Conservation (phyloP, 176 grass and related monocot genomes). For the Ananas comosus region DNA sequence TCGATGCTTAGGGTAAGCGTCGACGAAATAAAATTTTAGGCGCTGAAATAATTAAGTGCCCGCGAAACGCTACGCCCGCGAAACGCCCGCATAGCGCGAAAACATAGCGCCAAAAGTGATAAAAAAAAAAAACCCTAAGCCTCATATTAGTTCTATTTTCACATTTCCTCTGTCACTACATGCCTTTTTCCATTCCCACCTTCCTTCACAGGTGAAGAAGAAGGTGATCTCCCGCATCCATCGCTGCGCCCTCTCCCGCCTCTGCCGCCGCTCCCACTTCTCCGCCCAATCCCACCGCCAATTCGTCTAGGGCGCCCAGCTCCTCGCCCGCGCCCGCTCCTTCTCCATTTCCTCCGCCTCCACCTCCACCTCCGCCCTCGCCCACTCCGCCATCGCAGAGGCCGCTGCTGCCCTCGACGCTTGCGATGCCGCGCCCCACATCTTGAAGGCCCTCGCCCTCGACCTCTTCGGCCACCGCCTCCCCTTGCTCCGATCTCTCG, state of each 20-base stretch:
- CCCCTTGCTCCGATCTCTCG: slow-evolving; percentile 49
- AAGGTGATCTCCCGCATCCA: slow-evolving; percentile 11
- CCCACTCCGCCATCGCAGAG: slow-evolving; percentile 48
- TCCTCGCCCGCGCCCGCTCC: slow-evolving; percentile 54
- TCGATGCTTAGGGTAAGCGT: too few species aligned
- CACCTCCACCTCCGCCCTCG: slow-evolving; percentile 9
- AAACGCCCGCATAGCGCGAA: too few species aligned
- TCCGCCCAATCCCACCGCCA: slow-evolving; percentile 49
- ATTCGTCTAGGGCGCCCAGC: slow-evolving; percentile 60
- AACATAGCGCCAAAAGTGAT: too few species aligned
- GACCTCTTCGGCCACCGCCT: slow-evolving; percentile 62
- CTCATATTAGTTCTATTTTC: too few species aligned
- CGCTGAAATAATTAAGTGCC: too few species aligned
- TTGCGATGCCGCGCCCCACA: slow-evolving; percentile 54
- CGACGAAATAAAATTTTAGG: too few species aligned
- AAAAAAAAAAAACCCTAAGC: too few species aligned
- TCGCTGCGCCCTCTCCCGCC: slow-evolving; percentile 26
- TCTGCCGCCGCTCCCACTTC: slow-evolving; percentile 31
- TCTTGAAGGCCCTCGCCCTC: slow-evolving; percentile 79
- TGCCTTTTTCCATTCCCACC: too few species aligned
- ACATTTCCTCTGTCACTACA: too few species aligned
- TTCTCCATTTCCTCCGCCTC: not conserved
- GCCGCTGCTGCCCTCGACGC: slow-evolving; percentile 72
- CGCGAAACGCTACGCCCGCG: too few species aligned
- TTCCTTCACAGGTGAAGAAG: too few species aligned